Percentiles rank a stretch among this genome's conserved stretches.
phyloP scores from a whole-genome alignment of 805 yeast species.

The Yamadazyma nakazawae region DNA sequence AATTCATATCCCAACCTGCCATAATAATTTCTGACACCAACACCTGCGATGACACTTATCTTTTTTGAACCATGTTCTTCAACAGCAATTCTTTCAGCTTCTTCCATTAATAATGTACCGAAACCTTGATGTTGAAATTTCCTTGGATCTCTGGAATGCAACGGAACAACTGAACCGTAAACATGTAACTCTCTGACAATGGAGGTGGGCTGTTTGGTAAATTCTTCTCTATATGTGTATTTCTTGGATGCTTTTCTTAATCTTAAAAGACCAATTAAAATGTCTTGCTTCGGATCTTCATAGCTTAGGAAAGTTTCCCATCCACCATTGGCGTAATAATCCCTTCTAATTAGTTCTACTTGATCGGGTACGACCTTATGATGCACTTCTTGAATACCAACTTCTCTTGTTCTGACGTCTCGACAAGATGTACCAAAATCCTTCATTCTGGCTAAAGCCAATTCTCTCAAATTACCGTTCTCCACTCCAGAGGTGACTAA shows the following conservation, averaged over 20 bases:
- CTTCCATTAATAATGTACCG: constrained; percentile 96
- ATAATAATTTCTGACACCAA: constrained; percentile 95
- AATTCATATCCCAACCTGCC: constrained; percentile 85
- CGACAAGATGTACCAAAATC: constrained; percentile 96
- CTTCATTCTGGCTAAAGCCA: constrained; percentile 95
- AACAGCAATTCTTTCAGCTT: constrained; percentile 91
- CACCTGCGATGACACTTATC: constrained; percentile 93
- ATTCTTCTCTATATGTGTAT: constrained; percentile 87
- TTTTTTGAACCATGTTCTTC: constrained; percentile 93
- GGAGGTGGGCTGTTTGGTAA: constrained; percentile 79
- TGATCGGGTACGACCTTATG: constrained; percentile 96
- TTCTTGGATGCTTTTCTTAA: constrained; percentile 85
- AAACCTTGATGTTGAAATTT: constrained; percentile 99
- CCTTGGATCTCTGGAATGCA: constrained; percentile 94
- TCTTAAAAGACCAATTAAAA: constrained; percentile 84
- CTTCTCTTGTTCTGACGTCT: constrained; percentile 96
- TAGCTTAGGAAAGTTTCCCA: constrained; percentile 97
- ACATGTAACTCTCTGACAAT: constrained; percentile 97
- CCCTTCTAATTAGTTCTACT: constrained; percentile 91
- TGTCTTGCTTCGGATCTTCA: constrained; percentile 96
- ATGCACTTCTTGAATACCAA: constrained; percentile 97
- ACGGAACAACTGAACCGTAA: constrained; percentile 94
- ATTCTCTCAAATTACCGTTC: constrained; percentile 92
- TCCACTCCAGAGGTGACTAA: constrained; percentile 96
- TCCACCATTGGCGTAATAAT: constrained; percentile 95